A percentile compares a stretch with the other conserved stretches of the same genome.
Conservation (phyloP, 768 basidiomycete genomes). For the Russula brevipes region DNA sequence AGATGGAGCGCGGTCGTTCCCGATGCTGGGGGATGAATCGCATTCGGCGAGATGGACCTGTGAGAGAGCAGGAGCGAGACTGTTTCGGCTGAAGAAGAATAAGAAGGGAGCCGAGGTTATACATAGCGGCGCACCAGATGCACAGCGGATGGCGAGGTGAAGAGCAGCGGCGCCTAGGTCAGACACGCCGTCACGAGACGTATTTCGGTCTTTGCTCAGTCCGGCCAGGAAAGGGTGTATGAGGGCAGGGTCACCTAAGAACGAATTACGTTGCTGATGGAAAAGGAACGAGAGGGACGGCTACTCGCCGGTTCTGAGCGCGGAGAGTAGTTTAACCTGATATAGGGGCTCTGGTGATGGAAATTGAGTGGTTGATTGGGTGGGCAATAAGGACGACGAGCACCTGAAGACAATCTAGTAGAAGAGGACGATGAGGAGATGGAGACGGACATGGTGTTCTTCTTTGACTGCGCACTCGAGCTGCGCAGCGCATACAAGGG, state of each 20-base stretch:
- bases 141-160: conserved; percentile 80
- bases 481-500: background rate
- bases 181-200: conserved; percentile 42
- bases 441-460: conserved; percentile 2
- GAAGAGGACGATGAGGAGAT: background rate
- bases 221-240: conserved; percentile 82
- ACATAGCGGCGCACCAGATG: conserved; percentile 48
- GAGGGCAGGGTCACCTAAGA: conserved; percentile 63
- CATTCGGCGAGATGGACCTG: conserved; percentile 75
- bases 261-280: background rate
- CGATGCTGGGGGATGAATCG: conserved; percentile 64
- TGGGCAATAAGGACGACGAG: background rate
- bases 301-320: conserved; percentile 37
- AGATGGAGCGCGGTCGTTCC: conserved; percentile 71
- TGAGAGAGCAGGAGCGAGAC: conserved; percentile 63
- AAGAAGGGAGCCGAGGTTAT: background rate
- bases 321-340: conserved; percentile 40
- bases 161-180: conserved; percentile 72
- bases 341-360: conserved; percentile 34
- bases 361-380: background rate
- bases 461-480: background rate
- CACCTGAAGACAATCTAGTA: background rate
- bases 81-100: conserved; percentile 49
- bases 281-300: background rate
- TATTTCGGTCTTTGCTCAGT: conserved; percentile 60